Base-by-base conservation (phyloP, 352 stramenopile genomes). In the Phytophthora crassamura region DNA sequence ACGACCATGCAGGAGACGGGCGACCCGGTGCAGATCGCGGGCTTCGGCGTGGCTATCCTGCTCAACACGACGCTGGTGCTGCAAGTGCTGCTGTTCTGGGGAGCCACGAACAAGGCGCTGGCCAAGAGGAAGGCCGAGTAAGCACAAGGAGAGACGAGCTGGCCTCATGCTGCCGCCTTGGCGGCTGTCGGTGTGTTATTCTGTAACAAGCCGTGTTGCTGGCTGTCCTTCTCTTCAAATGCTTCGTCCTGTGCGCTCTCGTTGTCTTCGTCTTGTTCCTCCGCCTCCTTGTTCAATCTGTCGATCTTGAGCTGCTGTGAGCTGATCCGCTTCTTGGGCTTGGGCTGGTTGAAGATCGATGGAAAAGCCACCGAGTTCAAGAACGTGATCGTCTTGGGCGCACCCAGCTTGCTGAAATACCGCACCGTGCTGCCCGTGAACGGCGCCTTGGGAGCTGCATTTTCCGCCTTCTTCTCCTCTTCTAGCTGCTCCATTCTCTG, bases 1-100 rank as follows among this genome's bases (percentile, higher is more conserved):
- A 97, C 89, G 18, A 95, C 88, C 14, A 67, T 97, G 54, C 86
- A 95, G 75, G 87, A 95, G 77, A 95, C 87, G 10, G 87, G 87
- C 3, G 87, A 95, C 49, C 69, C 75, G 8, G 81, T 94, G 54
- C 78, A 90, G 64, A 67, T 95, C 7, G 69, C 75, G 12, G 83
- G 81, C 38, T 94, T 93, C 35, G 72, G 76, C 22, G 85, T 96
- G 33, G 80, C 72, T 11, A 89, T 93, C 38, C 42, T 89, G 39
- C 80, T 96, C 22, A 96, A 96, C 57, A 77, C 80, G 16, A 85
- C 80, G 57, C 71, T 96, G 12, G 82, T 96, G 48, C 59, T 91
- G 14, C 88, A 96, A 41, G 84, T 94, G 32, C 60, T 94, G 46
- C 48, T 93, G 52, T 94, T 93, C 74, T 94, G 88, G 86, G 72